Evolutionary conservation across 805 yeast species (phyloP), one percentile per base, ranked within the genome.

Genomic region (Suhomyces sp.): DNA sequence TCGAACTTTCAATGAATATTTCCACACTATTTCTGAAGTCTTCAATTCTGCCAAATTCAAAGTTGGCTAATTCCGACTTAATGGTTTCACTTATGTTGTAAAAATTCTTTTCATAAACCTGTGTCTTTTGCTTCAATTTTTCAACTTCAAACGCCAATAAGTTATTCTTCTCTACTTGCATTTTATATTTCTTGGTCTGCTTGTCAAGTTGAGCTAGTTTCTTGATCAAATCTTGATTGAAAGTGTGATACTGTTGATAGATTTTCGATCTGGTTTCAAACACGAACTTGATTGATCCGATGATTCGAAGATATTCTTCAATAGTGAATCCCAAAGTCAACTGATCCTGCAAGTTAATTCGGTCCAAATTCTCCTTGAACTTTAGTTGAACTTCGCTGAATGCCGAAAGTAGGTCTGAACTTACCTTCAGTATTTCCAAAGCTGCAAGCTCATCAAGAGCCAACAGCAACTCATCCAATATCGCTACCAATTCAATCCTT

Each of bases 11-110:
- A 64, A 96, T 80, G 61, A 85, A 92, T 10, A 93, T 86, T 68
- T 94, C 99, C 48, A 93, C 88, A 55, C 91, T 82, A 61, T 88
- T 88, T 64, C 97, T 81, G 69, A 93, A 90, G 60, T 92, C 98
- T 37, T 81, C 83, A 33, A 89, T 79, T 60, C 85, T 87, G 52
- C 87, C 93, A 43, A 75, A 72, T 63, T 90, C 96, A 64, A 92
- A 89, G 33, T 68, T 73, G 15, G 73, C 78, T 24, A 93, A 69
- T 60, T 94, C 97, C 40, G 67, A 65, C 63, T 82, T 86, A 49
- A 93, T 88, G 3, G 79, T 81, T 15, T 76, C 79, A 48, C 87
- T 84, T 35, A 90, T 80, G 17, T 74, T 75, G n/a, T 80, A 82
- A 67, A 86, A 90, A 52, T 79, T 81, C 20, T 75, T 75, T 54